These are phyloP conservation scores for Trichothecium roseum DNA, from an alignment of 2,329 filamentous ascomycete species.

Conservation along the genomic window DNA sequence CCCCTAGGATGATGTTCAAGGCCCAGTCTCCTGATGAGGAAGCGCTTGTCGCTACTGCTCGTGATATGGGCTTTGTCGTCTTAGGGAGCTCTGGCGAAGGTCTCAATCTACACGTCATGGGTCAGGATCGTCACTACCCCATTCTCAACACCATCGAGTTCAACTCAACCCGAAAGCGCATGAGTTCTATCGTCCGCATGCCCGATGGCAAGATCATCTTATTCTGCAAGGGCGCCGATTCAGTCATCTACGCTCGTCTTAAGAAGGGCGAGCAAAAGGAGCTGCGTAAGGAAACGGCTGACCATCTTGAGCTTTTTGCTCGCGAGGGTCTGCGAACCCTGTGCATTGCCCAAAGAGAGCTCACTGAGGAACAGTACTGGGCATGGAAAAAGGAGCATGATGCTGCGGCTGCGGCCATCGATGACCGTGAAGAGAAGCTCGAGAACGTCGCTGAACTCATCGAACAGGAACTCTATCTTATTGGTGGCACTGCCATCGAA, in stretches of 20 bases:
- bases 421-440: slow-evolving; percentile 83
- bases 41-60: slow-evolving; percentile 84
- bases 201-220: slow-evolving; percentile 80
- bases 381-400: slow-evolving; percentile 83
- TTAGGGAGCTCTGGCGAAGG: slow-evolving; percentile 70
- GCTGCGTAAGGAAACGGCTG: slow-evolving; percentile 72
- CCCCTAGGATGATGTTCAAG: slow-evolving; percentile 86
- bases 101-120: slow-evolving; percentile 77
- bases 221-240: slow-evolving; percentile 96
- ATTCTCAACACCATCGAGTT: slow-evolving; percentile 95
- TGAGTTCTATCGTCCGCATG: slow-evolving; percentile 96
- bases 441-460: slow-evolving; percentile 84
- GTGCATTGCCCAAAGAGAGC: slow-evolving; percentile 77
- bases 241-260: slow-evolving; percentile 88
- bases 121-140: slow-evolving; percentile 72
- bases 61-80: slow-evolving; percentile 91
- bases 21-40: slow-evolving; percentile 96
- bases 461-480: slow-evolving; percentile 75
- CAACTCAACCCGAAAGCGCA: slow-evolving; percentile 91
- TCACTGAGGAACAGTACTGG: slow-evolving; percentile 74
- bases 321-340: slow-evolving; percentile 89
- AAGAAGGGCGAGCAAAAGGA: slow-evolving; percentile 78
- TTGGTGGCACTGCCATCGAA: slow-evolving; percentile 95
- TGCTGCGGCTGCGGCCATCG: slow-evolving; percentile 70
- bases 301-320: slow-evolving; percentile 95